Percentiles rank a stretch among this genome's conserved stretches.
phyloP scores from a whole-genome alignment of 2,329 filamentous ascomycete species.

The Diaporthe aspalathi region DNA sequence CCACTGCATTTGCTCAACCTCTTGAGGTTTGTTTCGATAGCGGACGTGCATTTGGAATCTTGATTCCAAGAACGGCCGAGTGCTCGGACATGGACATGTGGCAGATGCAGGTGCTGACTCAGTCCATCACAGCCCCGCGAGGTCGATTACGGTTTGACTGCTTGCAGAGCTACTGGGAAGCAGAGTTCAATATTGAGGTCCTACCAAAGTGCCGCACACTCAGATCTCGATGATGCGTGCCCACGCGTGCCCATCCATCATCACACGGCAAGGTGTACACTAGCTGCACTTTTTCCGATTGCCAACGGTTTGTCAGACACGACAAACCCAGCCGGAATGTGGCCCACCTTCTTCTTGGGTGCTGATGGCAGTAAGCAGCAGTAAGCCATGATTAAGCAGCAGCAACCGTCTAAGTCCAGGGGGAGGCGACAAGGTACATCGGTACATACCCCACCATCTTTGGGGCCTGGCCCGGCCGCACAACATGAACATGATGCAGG shows the following conservation, averaged over 20 bases:
- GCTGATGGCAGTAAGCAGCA: conserved; percentile 22
- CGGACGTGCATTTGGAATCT: neutral
- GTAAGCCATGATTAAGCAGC: conserved; percentile 34
- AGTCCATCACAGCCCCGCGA: neutral
- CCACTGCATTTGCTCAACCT: too few relatives aligned
- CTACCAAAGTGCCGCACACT: too few relatives aligned
- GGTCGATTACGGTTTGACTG: neutral
- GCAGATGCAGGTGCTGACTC: conserved; percentile 10
- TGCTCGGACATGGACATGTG: neutral
- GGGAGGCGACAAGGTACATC: conserved; percentile 12
- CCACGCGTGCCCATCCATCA: neutral
- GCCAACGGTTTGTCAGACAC: conserved; percentile 38
- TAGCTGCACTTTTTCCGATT: too few relatives aligned
- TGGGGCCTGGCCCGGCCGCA: neutral
- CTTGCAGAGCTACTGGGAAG: neutral
- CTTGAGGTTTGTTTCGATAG: too few relatives aligned
- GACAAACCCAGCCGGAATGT: conserved; percentile 34
- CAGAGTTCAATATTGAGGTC: neutral
- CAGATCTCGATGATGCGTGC: conserved; percentile 25
- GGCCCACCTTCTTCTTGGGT: conserved; percentile 6
- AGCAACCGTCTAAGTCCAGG: neutral
- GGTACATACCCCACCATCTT: conserved; percentile 16
- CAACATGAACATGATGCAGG: neutral
- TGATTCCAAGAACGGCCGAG: neutral
- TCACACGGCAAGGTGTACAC: neutral